phyloP scores from a whole-genome alignment of 2,329 filamentous ascomycete genomes.

The Fusarium pilosicola region DNA sequence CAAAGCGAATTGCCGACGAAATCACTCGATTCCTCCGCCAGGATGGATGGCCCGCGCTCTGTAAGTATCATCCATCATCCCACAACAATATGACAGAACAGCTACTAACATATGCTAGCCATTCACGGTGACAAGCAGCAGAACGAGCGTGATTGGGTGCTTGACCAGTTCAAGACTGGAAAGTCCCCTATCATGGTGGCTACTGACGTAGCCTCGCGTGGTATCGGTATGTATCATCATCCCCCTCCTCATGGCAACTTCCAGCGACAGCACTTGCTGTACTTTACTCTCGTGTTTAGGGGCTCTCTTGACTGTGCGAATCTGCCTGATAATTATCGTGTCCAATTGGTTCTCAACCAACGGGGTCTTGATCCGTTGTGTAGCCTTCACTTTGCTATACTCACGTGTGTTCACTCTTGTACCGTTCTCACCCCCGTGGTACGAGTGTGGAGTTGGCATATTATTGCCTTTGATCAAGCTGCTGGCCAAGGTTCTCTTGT shows the following conservation, averaged over 20 bases:
- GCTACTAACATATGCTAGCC: slow-evolving; percentile 64
- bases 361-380: slow-evolving; percentile 80
- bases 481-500: slow-evolving; percentile 67
- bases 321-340: slow-evolving; percentile 85
- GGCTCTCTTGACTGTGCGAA: slow-evolving; percentile 89
- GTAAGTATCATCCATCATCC: slow-evolving; percentile 63
- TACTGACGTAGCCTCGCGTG: slow-evolving; percentile 99
- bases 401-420: slow-evolving; percentile 79
- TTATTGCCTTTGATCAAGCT: slow-evolving; percentile 80
- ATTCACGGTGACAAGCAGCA: slow-evolving; percentile 99
- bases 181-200: slow-evolving; percentile 99
- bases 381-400: slow-evolving; percentile 68
- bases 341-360: slow-evolving; percentile 83
- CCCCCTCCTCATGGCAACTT: slow-evolving; percentile 62
- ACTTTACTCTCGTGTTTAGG: slow-evolving; percentile 93
- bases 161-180: slow-evolving; percentile 99
- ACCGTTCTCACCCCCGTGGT: slow-evolving; percentile 68
- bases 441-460: slow-evolving; percentile 82
- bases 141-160: slow-evolving; percentile 98
- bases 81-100: slow-evolving; percentile 46
- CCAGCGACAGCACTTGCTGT: slow-evolving; percentile 70
- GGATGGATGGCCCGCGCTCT: slow-evolving; percentile 96
- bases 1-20: slow-evolving; percentile 96
- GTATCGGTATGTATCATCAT: slow-evolving; percentile 94
- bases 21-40: slow-evolving; percentile 97